A percentile compares a stretch with the other conserved stretches of the same genome.
These are phyloP conservation scores for Eucalyptus erythrocorys DNA, from an alignment of 345 rosid species.

Conservation along the genomic window DNA sequence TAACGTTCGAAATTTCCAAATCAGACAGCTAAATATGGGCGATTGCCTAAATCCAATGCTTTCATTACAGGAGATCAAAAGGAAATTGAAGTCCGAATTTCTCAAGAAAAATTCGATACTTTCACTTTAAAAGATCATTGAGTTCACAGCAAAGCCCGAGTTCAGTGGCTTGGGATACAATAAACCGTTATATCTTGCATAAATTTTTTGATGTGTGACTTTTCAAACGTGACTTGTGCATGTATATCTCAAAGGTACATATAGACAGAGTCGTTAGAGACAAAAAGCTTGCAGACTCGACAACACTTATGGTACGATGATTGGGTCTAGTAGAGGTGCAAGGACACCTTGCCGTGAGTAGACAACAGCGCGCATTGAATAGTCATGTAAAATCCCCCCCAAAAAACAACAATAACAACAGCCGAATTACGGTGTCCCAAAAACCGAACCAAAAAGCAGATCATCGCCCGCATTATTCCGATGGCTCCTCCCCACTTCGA, in stretches of 20 bases:
- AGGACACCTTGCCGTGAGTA: background rate
- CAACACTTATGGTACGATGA: background rate
- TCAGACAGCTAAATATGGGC: no score
- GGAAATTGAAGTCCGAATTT: background rate
- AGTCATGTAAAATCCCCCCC: background rate
- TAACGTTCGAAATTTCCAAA: background rate
- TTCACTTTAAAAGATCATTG: background rate
- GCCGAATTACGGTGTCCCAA: background rate
- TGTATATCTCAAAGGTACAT: fast-evolving
- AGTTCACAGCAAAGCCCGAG: background rate
- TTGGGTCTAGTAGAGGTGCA: background rate
- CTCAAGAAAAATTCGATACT: background rate
- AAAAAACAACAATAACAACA: background rate
- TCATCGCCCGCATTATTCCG: background rate
- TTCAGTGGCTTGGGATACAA: no score
- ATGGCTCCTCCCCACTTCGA: background rate
- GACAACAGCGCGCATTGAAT: background rate
- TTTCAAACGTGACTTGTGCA: background rate
- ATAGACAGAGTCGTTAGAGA: background rate
- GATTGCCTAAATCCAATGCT: background rate
- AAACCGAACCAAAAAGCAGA: background rate
- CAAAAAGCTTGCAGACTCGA: background rate
- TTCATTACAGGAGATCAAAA: background rate
- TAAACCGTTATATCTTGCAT: background rate
- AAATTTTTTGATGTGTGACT: fast-evolving